These are phyloP conservation scores for Fusarium papillatum DNA, from an alignment of 2,329 filamentous ascomycete species.

Conservation along the genomic window DNA sequence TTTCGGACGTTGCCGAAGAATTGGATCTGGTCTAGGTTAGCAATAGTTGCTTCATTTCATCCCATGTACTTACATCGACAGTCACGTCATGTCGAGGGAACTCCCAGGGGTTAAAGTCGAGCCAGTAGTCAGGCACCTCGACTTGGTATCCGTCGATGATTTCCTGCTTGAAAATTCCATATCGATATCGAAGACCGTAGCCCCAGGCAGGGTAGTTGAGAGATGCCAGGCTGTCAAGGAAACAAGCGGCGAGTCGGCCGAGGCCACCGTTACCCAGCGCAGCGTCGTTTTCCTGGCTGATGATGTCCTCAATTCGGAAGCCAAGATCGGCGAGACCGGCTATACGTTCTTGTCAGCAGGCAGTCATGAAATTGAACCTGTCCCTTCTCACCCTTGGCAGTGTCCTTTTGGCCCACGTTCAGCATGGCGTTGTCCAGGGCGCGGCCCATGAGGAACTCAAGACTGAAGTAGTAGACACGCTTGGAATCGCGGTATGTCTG, in stretches of 20 bases:
- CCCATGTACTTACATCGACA: slow-evolving; percentile 75
- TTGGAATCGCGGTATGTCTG: slow-evolving; percentile 94
- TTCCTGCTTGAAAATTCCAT: slow-evolving; percentile 99
- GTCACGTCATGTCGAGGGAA: slow-evolving; percentile 96
- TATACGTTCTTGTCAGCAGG: slow-evolving; percentile 51
- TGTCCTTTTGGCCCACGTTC: slow-evolving; percentile 90
- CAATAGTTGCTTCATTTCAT: not conserved
- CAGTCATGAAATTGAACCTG: not conserved
- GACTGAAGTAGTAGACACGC: slow-evolving; percentile 95
- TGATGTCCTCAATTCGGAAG: slow-evolving; percentile 97
- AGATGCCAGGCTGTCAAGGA: slow-evolving; percentile 95
- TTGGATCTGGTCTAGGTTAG: slow-evolving; percentile 73
- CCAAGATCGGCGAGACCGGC: slow-evolving; percentile 90
- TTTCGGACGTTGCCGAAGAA: slow-evolving; percentile 92
- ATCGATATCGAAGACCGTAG: slow-evolving; percentile 94
- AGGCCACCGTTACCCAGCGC: slow-evolving; percentile 96
- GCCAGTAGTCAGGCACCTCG: slow-evolving; percentile 98
- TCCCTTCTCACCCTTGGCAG: slow-evolving; percentile 76
- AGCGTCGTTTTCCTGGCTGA: slow-evolving; percentile 95
- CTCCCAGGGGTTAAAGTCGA: slow-evolving; percentile 99
- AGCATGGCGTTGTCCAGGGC: slow-evolving; percentile 99
- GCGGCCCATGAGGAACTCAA: slow-evolving; percentile 98
- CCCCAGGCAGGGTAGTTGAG: slow-evolving; percentile 98
- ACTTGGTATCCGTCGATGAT: slow-evolving; percentile 98
- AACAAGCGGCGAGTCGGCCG: slow-evolving; percentile 94